Evolutionary conservation across 805 yeast species (phyloP).

Genomic region (Metschnikowia aberdeeniae): DNA sequence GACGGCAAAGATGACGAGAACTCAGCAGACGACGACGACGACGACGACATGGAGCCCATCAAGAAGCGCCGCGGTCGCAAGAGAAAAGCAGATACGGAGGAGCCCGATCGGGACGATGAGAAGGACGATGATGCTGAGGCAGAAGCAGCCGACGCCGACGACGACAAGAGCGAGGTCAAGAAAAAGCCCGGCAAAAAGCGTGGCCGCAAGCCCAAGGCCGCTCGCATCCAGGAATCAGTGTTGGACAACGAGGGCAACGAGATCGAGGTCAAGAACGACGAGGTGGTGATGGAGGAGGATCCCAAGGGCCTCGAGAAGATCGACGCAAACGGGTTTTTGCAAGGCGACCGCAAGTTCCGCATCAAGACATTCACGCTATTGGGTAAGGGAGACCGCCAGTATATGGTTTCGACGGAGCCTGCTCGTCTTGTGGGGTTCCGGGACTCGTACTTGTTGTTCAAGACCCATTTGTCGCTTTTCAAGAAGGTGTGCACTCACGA

Average conservation of each 20-base stretch:
- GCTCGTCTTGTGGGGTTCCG: conserved; percentile 93
- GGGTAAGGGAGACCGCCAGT: conserved; percentile 66
- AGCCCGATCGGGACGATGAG: conserved; percentile 15
- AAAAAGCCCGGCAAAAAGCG: conserved; percentile 26
- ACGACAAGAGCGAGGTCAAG: conserved; percentile 13
- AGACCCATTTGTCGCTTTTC: conserved; percentile 72
- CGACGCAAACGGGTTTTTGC: conserved; percentile 58
- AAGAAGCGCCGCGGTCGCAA: conserved; percentile 15
- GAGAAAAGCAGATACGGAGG: conserved; percentile 16
- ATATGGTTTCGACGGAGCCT: conserved; percentile 93
- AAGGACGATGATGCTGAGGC: conserved; percentile 6
- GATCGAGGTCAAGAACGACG: conserved; percentile 64
- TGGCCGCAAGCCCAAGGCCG: conserved; percentile 38
- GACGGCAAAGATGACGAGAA: conserved; percentile 14
- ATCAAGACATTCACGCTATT: conserved; percentile 62
- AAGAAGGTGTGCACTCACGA: conserved; percentile 70
- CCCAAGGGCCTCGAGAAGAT: conserved; percentile 75
- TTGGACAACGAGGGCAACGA: conserved; percentile 69
- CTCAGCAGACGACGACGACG: conserved; percentile 18
- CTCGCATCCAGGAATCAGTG: conserved; percentile 36
- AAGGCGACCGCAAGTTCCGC: conserved; percentile 71
- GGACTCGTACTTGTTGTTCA: conserved; percentile 85
- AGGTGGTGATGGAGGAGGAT: conserved; percentile 67
- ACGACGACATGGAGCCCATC: conserved; percentile 6
- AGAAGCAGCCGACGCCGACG: conserved; percentile 6